phyloP scores from a whole-genome alignment of 1,139 yeast genomes.

The Geotrichum phurueaensis region DNA sequence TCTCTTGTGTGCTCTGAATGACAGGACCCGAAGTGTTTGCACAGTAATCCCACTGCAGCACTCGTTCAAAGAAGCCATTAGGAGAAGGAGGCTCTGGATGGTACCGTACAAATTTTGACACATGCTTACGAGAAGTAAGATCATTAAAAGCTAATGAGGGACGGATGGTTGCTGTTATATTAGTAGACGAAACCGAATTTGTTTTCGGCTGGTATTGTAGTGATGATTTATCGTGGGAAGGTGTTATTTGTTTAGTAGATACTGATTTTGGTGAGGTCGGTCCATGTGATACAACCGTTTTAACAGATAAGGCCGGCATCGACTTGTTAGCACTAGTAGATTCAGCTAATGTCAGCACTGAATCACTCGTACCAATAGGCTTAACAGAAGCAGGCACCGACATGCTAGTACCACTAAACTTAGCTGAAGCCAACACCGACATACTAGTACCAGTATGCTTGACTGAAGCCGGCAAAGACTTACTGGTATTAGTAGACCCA shows the following conservation, averaged over 20 bases:
- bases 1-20: neutral
- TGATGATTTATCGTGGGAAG: no score
- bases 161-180: neutral
- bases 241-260: no score
- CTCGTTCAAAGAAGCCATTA: neutral
- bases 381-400: neutral
- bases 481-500: neutral
- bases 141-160: neutral
- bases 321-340: no score
- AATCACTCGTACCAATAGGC: neutral
- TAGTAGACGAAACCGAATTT: neutral
- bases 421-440: no score
- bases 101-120: neutral
- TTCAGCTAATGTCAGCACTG: no score
- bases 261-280: no score
- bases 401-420: no score
- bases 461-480: no score
- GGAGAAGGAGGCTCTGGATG: neutral
- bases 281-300: no score
- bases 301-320: no score
- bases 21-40: neutral
- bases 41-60: constrained; percentile 1
- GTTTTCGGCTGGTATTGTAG: no score
- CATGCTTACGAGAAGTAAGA: neutral
- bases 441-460: no score